Evolutionary conservation across 768 basidiomycete genomes (phyloP), one percentile per base, ranked within the genome.

Genomic region (Hortiboletus flavorubellus): DNA sequence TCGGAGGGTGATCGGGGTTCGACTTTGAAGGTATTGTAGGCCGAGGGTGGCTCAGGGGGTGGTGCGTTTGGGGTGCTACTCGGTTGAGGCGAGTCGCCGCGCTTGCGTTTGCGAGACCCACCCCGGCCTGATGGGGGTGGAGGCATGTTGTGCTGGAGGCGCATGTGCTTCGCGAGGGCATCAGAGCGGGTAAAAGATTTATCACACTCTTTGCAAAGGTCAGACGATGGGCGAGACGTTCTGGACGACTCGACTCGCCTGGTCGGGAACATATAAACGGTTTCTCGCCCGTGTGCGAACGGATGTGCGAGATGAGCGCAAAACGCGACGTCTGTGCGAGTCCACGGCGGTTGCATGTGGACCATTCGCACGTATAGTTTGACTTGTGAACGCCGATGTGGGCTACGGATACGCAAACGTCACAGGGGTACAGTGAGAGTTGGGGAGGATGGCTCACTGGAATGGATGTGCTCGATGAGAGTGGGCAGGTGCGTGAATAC

Each of bases 131-230:
- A 87, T 2, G 83, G 77, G 0, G 90, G 88, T 0, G 88, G 85
- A 2, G 78, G 78, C 66, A 89, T 84, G 62, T 88, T 86, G 72
- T 93, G 90, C 64, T 94, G 90, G 33, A 90, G 83, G 26, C 92
- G 86, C 83, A 93, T 87, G 70, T 97, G 94, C 67, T 96, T 96
- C 21, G 86, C 86, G 18, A 96, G 83, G 9, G 94, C 93, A 72
- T 97, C 94, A 2, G 93, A 93, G 41, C 94, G 92, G 9, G 93
- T 94, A 72, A 98, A 98, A 0, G 91, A 88, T 64, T 93, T 94
- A 76, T 92, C 91, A 68, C 95, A 98, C 75, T 94, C 94, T 95
- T 18, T 18, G 1, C 35, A 21, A 3, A 21, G 30, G 52, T 62
- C 23, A 51, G 40, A 26, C 30, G n/a, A 18, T 8, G 37, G 42